Conservation (phyloP, 345 rosid species). For the Syzygium aromaticum region DNA sequence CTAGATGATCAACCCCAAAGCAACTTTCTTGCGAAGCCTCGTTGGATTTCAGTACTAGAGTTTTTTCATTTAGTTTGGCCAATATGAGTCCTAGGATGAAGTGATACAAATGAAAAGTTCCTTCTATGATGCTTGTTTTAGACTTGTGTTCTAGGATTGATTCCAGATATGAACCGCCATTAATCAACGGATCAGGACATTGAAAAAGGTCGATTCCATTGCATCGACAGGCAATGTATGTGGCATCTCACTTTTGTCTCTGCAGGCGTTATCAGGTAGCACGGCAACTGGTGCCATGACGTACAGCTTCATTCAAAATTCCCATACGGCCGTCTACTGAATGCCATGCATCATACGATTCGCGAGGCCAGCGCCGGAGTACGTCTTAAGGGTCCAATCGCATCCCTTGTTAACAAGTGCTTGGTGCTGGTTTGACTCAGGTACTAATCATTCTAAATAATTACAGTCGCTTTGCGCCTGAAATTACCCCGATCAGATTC, state of each 20-base stretch:
- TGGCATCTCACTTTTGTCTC: background rate
- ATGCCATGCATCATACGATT: conserved; percentile 36
- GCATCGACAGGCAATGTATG: background rate
- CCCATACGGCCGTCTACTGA: conserved; percentile 56
- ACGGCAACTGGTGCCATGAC: conserved; percentile 64
- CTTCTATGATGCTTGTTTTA: background rate
- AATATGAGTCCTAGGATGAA: background rate
- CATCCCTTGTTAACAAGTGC: conserved; percentile 9
- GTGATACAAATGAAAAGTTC: background rate
- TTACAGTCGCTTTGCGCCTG: background rate
- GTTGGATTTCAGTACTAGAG: background rate
- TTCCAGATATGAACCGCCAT: background rate
- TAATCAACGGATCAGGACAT: background rate
- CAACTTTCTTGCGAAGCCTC: background rate
- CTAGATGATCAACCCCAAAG: background rate
- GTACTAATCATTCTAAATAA: conserved; percentile 9
- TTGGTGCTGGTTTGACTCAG: conserved; percentile 13
- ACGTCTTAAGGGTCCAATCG: conserved; percentile 26
- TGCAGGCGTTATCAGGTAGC: conserved; percentile 53
- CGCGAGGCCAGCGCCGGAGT: conserved; percentile 37
- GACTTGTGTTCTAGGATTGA: background rate
- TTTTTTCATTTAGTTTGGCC: background rate
- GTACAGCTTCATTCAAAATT: conserved; percentile 59
- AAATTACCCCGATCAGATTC: background rate
- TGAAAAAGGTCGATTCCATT: background rate